Conservation (phyloP, 345 rosid species). For the Eucalyptus cloeziana region DNA sequence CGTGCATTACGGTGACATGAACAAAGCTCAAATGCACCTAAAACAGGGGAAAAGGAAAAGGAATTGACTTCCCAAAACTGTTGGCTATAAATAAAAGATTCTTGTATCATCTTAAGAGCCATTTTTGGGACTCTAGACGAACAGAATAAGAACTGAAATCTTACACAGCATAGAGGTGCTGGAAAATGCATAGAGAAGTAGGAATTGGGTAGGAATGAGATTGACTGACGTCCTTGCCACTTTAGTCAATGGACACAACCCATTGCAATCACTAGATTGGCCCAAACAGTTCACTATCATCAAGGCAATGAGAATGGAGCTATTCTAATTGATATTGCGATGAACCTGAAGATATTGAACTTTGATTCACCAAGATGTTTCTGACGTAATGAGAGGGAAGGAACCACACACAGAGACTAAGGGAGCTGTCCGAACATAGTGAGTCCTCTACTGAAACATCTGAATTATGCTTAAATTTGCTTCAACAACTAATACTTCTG, state of each 20-base stretch:
- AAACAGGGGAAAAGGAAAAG: neutral
- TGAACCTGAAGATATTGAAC: neutral
- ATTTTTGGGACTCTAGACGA: neutral
- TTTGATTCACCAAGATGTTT: neutral
- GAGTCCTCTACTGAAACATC: neutral
- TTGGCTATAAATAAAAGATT: neutral
- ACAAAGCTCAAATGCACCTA: neutral
- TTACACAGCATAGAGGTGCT: neutral
- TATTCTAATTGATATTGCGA: slow-evolving; percentile 6
- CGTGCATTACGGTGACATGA: neutral
- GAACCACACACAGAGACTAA: neutral
- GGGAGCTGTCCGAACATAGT: neutral
- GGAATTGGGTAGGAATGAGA: neutral
- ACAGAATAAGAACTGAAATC: neutral
- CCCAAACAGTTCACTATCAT: neutral
- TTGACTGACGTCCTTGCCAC: neutral
- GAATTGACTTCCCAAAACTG: neutral
- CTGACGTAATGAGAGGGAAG: neutral
- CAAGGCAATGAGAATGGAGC: neutral
- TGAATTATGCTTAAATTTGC: neutral
- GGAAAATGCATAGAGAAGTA: neutral
- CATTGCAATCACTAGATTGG: neutral
- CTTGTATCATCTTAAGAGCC: neutral
- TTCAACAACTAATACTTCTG: neutral
- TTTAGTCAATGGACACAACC: neutral